phyloP scores from a whole-genome alignment of 2,329 filamentous ascomycete genomes.

The Hymenoscyphus infarciens region DNA sequence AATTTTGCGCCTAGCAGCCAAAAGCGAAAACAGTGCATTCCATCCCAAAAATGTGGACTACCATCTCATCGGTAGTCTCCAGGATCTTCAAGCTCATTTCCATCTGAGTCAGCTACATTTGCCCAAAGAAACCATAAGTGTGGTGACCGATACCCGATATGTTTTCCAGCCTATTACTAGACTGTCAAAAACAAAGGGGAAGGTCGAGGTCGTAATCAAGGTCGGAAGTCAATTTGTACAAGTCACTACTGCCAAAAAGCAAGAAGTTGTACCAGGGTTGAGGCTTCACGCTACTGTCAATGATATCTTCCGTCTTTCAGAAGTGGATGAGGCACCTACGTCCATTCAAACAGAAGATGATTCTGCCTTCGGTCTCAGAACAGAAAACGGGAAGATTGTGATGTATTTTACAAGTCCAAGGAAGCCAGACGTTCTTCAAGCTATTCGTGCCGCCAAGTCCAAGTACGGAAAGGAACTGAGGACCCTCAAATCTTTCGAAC shows the following conservation, averaged over 20 bases:
- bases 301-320: slow-evolving; percentile 65
- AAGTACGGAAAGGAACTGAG: slow-evolving; percentile 62
- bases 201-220: slow-evolving; percentile 66
- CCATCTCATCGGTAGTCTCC: slow-evolving; percentile 60
- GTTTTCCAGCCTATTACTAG: slow-evolving; percentile 63
- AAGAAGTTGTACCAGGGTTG: slow-evolving; percentile 62
- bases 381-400: slow-evolving; percentile 66
- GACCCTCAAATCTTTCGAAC: slow-evolving; percentile 58
- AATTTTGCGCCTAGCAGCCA: slow-evolving; percentile 57
- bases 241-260: slow-evolving; percentile 64
- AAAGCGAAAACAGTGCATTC: slow-evolving; percentile 57
- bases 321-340: slow-evolving; percentile 64
- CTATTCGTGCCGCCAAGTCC: slow-evolving; percentile 59
- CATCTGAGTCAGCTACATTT: slow-evolving; percentile 63
- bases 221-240: slow-evolving; percentile 68
- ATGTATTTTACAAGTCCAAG: slow-evolving; percentile 69
- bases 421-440: slow-evolving; percentile 60
- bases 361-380: slow-evolving; percentile 62
- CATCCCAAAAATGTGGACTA: slow-evolving; percentile 65
- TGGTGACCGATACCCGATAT: slow-evolving; percentile 62
- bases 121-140: slow-evolving; percentile 66
- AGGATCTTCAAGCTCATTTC: slow-evolving; percentile 64
- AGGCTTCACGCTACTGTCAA: slow-evolving; percentile 63
- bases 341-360: slow-evolving; percentile 64
- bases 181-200: slow-evolving; percentile 66